A percentile compares a stretch with the other conserved stretches of the same genome.
phyloP scores from a whole-genome alignment of 306 rosid species.

The Abrus precatorius region DNA sequence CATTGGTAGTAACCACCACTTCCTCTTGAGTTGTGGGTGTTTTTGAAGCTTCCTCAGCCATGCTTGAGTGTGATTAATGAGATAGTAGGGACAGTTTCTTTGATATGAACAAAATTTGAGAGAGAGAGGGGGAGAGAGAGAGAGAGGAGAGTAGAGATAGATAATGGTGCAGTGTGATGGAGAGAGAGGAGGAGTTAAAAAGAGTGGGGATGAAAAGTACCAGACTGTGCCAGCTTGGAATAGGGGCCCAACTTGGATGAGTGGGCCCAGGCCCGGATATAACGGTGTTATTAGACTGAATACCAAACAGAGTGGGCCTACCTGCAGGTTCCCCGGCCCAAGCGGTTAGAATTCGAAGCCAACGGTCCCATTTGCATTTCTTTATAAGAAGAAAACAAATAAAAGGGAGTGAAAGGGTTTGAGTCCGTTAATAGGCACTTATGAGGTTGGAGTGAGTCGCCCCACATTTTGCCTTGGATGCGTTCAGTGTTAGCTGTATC shows the following conservation, averaged over 20 bases:
- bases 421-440: slow-evolving; percentile 35
- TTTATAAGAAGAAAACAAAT: neutral
- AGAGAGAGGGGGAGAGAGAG: neutral
- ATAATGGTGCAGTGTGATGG: neutral
- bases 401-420: neutral
- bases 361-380: slow-evolving; percentile 34
- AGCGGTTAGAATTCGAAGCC: neutral
- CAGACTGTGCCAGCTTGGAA: slow-evolving; percentile 48
- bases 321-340: slow-evolving; percentile 37
- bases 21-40: slow-evolving; percentile 43
- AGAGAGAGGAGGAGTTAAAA: slow-evolving; percentile 36
- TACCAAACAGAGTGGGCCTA: slow-evolving; percentile 39
- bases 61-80: slow-evolving; percentile 9
- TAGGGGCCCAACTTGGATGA: neutral
- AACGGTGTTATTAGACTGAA: slow-evolving; percentile 42
- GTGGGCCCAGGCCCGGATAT: slow-evolving; percentile 46
- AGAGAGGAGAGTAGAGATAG: neutral
- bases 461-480: slow-evolving; percentile 46
- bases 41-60: slow-evolving; percentile 57
- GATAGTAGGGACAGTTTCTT: neutral
- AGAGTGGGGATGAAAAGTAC: slow-evolving; percentile 32
- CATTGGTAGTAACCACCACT: slow-evolving; percentile 39
- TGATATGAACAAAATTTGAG: slow-evolving; percentile 21
- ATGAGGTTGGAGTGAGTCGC: neutral
- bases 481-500: slow-evolving; percentile 44